These are phyloP conservation scores for Penicillium pulvis DNA, from an alignment of 495 filamentous ascomycete genomes.

Conservation along the genomic window DNA sequence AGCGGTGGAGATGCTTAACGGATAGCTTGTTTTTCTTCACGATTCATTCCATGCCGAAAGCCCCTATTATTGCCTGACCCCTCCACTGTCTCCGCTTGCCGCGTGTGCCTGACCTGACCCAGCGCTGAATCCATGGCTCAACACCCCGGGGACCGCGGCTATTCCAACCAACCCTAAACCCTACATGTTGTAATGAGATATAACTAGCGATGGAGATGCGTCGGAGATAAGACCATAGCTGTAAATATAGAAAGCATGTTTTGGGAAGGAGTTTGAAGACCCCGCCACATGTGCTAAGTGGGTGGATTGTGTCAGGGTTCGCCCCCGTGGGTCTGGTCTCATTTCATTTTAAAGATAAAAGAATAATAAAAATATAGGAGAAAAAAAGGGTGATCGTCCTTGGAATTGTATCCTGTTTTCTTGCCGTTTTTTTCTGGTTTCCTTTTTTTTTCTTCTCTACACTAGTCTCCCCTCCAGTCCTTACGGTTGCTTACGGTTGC, in stretches of 20 bases:
- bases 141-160: conserved; percentile 3
- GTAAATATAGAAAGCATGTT: neutral
- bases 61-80: neutral
- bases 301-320: conserved; percentile 23
- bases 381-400: neutral
- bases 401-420: neutral
- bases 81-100: conserved; percentile 11
- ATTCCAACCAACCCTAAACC: conserved; percentile 29
- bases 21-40: conserved; percentile 5
- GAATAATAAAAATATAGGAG: conserved; percentile 2
- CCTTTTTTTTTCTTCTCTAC: conserved; percentile 1
- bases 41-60: neutral
- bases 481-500: conserved; percentile 13
- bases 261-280: neutral
- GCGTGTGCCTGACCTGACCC: conserved; percentile 22
- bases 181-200: conserved; percentile 11
- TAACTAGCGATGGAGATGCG: neutral
- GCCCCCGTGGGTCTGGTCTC: conserved; percentile 26
- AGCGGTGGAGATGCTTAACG: conserved; percentile 36
- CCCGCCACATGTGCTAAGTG: conserved; percentile 7
- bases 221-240: neutral
- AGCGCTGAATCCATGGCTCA: conserved; percentile 19
- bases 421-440: neutral
- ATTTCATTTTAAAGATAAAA: conserved; percentile 11
- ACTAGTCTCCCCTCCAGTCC: conserved; percentile 13